These are phyloP conservation scores for Aphanocladium album DNA, from an alignment of 2,329 filamentous ascomycete genomes.

Conservation along the genomic window DNA sequence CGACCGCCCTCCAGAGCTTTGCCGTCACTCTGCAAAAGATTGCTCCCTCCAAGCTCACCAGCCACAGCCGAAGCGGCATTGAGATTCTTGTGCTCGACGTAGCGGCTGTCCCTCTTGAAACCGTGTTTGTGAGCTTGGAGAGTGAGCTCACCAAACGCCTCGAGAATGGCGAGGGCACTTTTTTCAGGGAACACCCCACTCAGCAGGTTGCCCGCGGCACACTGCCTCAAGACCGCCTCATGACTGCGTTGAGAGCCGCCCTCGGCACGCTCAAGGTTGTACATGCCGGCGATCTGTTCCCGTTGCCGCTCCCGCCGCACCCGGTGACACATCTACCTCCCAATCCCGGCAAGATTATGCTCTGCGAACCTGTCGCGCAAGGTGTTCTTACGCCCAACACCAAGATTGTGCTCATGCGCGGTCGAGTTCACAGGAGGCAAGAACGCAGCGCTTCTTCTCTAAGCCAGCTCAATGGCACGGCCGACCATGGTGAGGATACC, in stretches of 20 bases:
- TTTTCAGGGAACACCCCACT: slow-evolving; percentile 60
- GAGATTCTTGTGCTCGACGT: slow-evolving; percentile 82
- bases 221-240: slow-evolving; percentile 53
- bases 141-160: slow-evolving; percentile 72
- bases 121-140: slow-evolving; percentile 81
- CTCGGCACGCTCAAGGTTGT: slow-evolving; percentile 69
- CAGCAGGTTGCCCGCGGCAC: slow-evolving; percentile 30
- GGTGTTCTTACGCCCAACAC: slow-evolving; percentile 73
- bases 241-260: slow-evolving; percentile 66
- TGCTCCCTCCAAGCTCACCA: slow-evolving; percentile 69
- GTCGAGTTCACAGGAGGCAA: slow-evolving; percentile 52
- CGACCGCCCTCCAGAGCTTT: slow-evolving; percentile 71
- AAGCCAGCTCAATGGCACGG: slow-evolving; percentile 50
- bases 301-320: slow-evolving; percentile 74
- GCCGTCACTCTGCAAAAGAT: slow-evolving; percentile 66
- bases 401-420: slow-evolving; percentile 73
- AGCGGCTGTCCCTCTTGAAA: slow-evolving; percentile 72
- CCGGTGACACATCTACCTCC: slow-evolving; percentile 80
- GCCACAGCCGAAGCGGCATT: slow-evolving; percentile 68
- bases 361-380: slow-evolving; percentile 94
- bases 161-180: slow-evolving; percentile 77
- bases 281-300: slow-evolving; percentile 75
- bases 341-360: slow-evolving; percentile 78
- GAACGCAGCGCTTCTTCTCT: slow-evolving; percentile 43
- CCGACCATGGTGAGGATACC: slow-evolving; percentile 69